Conservation (phyloP, 2,329 filamentous ascomycete species). For the Pseudogymnoascus sp. region DNA sequence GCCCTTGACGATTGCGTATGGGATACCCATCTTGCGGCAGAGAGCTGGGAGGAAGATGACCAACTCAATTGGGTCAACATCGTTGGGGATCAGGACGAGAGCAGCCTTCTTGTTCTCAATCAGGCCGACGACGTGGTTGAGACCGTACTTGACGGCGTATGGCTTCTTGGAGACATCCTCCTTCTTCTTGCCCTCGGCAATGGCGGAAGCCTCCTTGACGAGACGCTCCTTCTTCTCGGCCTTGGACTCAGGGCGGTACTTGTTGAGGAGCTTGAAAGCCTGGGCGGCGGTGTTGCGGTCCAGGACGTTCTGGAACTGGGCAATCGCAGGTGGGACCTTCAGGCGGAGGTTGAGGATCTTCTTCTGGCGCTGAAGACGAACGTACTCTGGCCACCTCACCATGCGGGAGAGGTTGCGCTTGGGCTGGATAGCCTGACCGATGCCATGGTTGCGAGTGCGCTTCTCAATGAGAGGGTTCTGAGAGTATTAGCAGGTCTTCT, state of each 20-base stretch:
- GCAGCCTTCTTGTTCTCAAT: conserved; percentile 99
- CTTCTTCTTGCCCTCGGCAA: conserved; percentile 99
- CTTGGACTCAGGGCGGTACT: conserved; percentile 99
- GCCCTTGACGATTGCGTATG: conserved; percentile 99
- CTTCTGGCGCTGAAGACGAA: conserved; percentile 77
- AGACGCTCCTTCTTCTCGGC: conserved; percentile 99
- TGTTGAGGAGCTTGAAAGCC: conserved; percentile 98
- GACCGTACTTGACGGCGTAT: conserved; percentile 97
- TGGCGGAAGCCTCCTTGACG: conserved; percentile 92
- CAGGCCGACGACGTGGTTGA: conserved; percentile 97
- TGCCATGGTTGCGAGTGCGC: conserved; percentile 93
- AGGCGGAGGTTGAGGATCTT: conserved; percentile 97
- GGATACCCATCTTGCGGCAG: conserved; percentile 99
- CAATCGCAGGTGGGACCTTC: conserved; percentile 95
- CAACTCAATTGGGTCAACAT: conserved; percentile 98
- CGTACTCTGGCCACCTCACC: conserved; percentile 99
- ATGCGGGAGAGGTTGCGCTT: conserved; percentile 92
- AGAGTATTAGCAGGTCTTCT: conserved; percentile 5
- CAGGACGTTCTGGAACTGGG: conserved; percentile 96
- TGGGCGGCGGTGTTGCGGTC: conserved; percentile 95
- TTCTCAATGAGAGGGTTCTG: conserved; percentile 99
- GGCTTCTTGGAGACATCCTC: conserved; percentile 99
- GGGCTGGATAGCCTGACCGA: conserved; percentile 98
- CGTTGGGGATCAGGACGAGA: conserved; percentile 96
- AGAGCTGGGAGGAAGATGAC: conserved; percentile 98